Evolutionary conservation across 768 basidiomycete genomes (phyloP), one percentile per base, ranked within the genome.

Genomic region (Hortiboletus flavorubellus): DNA sequence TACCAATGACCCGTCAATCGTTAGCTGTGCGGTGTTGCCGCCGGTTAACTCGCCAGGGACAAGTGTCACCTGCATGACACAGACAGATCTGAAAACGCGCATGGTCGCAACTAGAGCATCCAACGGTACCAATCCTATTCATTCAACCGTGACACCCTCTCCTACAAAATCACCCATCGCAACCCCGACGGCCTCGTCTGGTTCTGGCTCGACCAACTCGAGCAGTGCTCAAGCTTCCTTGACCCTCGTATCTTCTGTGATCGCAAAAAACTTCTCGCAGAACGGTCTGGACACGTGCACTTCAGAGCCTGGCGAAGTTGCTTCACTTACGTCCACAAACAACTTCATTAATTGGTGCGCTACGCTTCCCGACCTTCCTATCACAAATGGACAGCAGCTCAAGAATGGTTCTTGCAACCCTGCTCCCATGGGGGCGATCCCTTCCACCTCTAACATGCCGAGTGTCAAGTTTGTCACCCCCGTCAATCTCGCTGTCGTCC

Each of bases 291-390:
- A 63, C 15, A 50, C 39, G 23, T 62, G 55, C 29, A 59, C 66
- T 21, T 58, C 73, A 1, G 60, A 62, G 1, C 56, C 75, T 50
- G 83, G 81, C 30, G 77, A 85, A 68, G 76, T 78, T 23, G 73
- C 82, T 14, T 85, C 84, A 7, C 69, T 82, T 8, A 84, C 80
- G 0, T 85, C 85, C n/a, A 69, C 68, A 44, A 85, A 89, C 73
- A 89, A 89, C 75, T 90, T 85, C 68, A 86, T 87, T 72, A 86
- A 86, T 73, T 85, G 75, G 67, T 87, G 86, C 61, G 68, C 73
- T 8, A 80, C 78, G 15, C 63, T 76, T 4, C 64, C 76, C 4
- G 61, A 75, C 49, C 67, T 78, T 46, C 79, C 85, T 4, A 74
- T 86, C 55, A 87, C 87, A 42, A 80, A 84, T 60, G 85, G 85